Evolutionary conservation across 2,329 filamentous ascomycete genomes (phyloP).

Genomic region (Tetracladium maxilliforme): DNA sequence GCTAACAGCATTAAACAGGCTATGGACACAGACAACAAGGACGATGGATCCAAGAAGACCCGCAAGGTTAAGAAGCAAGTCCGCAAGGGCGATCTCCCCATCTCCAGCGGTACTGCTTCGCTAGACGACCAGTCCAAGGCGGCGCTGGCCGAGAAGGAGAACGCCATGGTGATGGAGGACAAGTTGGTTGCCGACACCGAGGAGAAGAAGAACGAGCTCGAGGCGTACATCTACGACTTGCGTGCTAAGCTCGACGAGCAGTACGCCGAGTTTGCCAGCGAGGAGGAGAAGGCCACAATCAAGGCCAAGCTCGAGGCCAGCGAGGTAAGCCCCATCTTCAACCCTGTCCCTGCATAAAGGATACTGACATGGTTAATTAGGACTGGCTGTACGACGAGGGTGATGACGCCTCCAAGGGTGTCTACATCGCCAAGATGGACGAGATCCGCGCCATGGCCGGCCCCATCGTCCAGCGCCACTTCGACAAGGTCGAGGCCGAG

Average conservation of each 20-base stretch:
- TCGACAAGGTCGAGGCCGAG: constrained; percentile 85
- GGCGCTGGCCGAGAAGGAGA: constrained; percentile 65
- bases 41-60: constrained; percentile 61
- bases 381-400: constrained; percentile 98
- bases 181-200: constrained; percentile 97
- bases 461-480: constrained; percentile 85
- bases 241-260: constrained; percentile 89
- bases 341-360: constrained; percentile 2
- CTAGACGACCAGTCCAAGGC: constrained; percentile 57
- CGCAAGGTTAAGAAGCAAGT: constrained; percentile 99
- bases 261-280: constrained; percentile 76
- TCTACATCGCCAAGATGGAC: constrained; percentile 90
- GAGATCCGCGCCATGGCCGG: constrained; percentile 85
- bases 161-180: constrained; percentile 90
- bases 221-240: constrained; percentile 93
- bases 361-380: constrained; percentile 29
- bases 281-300: constrained; percentile 84
- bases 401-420: constrained; percentile 83
- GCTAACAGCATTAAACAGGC: too few relatives aligned
- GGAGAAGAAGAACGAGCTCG: constrained; percentile 99
- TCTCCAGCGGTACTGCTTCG: constrained; percentile 69
- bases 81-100: constrained; percentile 87
- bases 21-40: constrained; percentile 71
- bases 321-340: constrained; percentile 51
- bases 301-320: constrained; percentile 67